Evolutionary conservation across 371 early-diverging fungal species (phyloP), one percentile per base, ranked within the genome.

Genomic region (Circinella umbellata): DNA sequence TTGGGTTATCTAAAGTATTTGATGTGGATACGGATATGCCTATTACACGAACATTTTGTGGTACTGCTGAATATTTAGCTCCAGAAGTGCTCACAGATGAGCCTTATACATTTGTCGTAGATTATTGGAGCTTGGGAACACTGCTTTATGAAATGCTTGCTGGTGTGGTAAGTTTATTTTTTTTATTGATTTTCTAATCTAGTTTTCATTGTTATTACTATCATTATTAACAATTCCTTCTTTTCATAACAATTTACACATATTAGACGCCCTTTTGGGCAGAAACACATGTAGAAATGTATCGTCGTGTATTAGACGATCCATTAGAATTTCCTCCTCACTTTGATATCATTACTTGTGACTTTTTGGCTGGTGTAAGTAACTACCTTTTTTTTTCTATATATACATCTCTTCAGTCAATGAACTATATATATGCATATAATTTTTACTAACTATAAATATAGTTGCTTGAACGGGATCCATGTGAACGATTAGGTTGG

Each of bases 121-220:
- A 99, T 81, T 96, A 96, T 89, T 99, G 99, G 99, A 92, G 96
- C 57, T 80, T 98, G 4, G 99, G 99, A 3, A 93, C 97, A 1
- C 82, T 98, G 20, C 82, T 98, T 54, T 99, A 93, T 76, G 97
- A 92, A 71, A 90, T 93, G 85, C 66, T 93, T 38, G 84, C 85
- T 37, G 94, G 94, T 17, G 84, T 82, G 14, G 88, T 86, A 84
- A 77, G 85, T 78, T 38, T 61, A n/a, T 27, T 37, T 20, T 46
- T n/a, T 27, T 53, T 61, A 18, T 61, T 27, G 27, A 2, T 37
- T 35, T 37, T 17, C 38, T 5, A 61, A 36, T 4, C 18, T 55
- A n/a, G 46, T n/a, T 42, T 9, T 42, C 42, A 11, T 42, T 42
- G 42, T 3, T 42, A 9, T 42, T 3, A 11, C 42, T 42, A 42